phyloP scores from a whole-genome alignment of 2,329 filamentous ascomycete genomes.

The Fusarium mundagurra region DNA sequence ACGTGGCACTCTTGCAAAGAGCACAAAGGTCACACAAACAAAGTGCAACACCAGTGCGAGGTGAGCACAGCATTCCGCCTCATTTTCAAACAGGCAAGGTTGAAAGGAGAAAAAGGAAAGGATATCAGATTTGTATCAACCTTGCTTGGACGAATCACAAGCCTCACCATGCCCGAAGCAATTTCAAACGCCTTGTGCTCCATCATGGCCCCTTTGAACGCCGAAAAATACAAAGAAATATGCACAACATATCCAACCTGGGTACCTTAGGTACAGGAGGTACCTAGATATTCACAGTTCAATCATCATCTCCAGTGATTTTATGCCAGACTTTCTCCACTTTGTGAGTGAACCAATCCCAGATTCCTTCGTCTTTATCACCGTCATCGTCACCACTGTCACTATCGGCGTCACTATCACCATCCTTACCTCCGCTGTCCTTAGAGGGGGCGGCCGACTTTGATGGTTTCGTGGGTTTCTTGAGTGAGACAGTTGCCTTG shows the following conservation, averaged over 20 bases:
- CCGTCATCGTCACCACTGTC: conserved; percentile 40
- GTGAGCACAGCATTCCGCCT: background rate
- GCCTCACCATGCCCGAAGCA: background rate
- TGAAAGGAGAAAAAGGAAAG: background rate
- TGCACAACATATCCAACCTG: background rate
- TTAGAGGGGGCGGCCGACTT: conserved; percentile 26
- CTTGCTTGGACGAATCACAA: background rate
- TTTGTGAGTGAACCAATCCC: conserved; percentile 63
- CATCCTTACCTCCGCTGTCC: conserved; percentile 17
- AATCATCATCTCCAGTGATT: conserved; percentile 48
- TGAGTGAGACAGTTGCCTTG: conserved; percentile 33
- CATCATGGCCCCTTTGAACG: conserved; percentile 16
- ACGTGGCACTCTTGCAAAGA: conserved; percentile 1
- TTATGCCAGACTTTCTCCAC: conserved; percentile 58
- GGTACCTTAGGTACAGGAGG: background rate
- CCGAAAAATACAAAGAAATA: conserved; percentile 11
- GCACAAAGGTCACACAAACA: background rate
- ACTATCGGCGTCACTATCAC: conserved; percentile 5
- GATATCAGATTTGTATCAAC: background rate
- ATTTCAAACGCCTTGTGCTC: conserved; percentile 17
- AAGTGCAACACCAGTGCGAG: background rate
- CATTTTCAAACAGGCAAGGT: background rate
- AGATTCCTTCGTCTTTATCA: conserved; percentile 51
- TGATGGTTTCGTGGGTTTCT: conserved; percentile 23
- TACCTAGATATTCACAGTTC: background rate